Evolutionary conservation across 768 basidiomycete genomes (phyloP), one percentile per base, ranked within the genome.

Genomic region (Mycena galopus): DNA sequence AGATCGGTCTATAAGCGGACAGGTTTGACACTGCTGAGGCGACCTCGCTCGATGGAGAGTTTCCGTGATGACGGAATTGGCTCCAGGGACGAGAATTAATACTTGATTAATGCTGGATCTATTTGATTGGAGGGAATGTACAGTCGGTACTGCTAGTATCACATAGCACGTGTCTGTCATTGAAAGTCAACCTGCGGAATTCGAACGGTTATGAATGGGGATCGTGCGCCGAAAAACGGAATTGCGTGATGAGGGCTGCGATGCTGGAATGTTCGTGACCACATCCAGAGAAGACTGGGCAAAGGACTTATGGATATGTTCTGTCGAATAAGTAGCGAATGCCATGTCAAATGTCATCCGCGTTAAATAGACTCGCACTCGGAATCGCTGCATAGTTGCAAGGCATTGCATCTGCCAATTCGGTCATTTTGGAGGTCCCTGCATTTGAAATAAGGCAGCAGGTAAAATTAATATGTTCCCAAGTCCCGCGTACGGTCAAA

Each of bases 261-360:
- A 35, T 35, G 33, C 6, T 35, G 35, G 8, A 37, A 37, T 6
- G 14, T 14, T 37, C n/a, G n/a, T n/a, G n/a, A n/a, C n/a, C n/a
- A n/a, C 33, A 53, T 16, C 23, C 56, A 14, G 21, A 32, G 57
- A 37, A 23, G 51, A n/a, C 42, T 30, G 32, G 51, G 21, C 27
- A 35, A 35, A 35, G n/a, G 59, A 62, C 67, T n/a, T 53, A 44
- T 29, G 19, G 59, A 68, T 68, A 68, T 61, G 35, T 68, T 69
- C 59, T 69, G 67, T 69, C 67, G 60, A 47, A 69, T 69, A 69
- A 33, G 67, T 29, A 37, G 67, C 53, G 67, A 63, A 37, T 51
- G 44, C 12, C 33, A 55, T 69, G 67, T 69, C 67, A 68, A n/a
- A 32, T 35, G 67, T 39, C 67, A 60, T 47, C 7, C 23, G n/a